Evolutionary conservation across 306 rosid genomes (phyloP).

Genomic region (Rosa rugosa): DNA sequence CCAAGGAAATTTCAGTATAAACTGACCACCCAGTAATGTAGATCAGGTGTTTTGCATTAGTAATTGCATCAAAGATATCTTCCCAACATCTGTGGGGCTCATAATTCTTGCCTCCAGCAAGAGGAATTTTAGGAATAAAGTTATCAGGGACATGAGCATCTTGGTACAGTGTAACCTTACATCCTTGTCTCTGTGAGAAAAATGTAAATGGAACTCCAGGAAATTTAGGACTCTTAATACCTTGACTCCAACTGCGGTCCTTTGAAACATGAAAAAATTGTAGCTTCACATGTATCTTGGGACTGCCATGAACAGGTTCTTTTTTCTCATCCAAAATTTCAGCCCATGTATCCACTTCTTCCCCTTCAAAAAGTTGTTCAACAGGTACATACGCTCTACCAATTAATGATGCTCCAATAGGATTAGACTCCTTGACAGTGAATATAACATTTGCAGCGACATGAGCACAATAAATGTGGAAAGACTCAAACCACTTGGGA

Average conservation of each 20-base stretch:
- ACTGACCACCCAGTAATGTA: constrained; percentile 57
- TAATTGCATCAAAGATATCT: constrained; percentile 50
- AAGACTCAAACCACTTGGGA: constrained; percentile 50
- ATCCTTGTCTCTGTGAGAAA: constrained; percentile 45
- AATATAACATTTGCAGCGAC: constrained; percentile 43
- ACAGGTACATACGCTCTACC: constrained; percentile 48
- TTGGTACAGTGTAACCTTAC: constrained; percentile 43
- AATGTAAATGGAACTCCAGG: constrained; percentile 55
- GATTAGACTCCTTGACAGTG: constrained; percentile 46
- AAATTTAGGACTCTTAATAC: constrained; percentile 42
- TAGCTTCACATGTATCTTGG: constrained; percentile 47
- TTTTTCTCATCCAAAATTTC: constrained; percentile 32
- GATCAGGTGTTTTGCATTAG: constrained; percentile 51
- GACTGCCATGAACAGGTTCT: constrained; percentile 31
- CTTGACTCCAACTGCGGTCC: constrained; percentile 46
- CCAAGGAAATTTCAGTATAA: constrained; percentile 38
- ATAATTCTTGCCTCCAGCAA: constrained; percentile 45
- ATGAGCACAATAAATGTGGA: constrained; percentile 54
- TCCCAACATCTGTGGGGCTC: constrained; percentile 57
- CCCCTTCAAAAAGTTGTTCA: constrained; percentile 27
- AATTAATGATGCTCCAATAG: constrained; percentile 48
- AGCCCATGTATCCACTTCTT: constrained; percentile 48
- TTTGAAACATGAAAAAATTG: constrained; percentile 43
- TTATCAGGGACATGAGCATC: constrained; percentile 54
- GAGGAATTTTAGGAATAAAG: constrained; percentile 46